Evolutionary conservation across 768 basidiomycete genomes (phyloP).

Genomic region (Kwoniella dejecticola): DNA sequence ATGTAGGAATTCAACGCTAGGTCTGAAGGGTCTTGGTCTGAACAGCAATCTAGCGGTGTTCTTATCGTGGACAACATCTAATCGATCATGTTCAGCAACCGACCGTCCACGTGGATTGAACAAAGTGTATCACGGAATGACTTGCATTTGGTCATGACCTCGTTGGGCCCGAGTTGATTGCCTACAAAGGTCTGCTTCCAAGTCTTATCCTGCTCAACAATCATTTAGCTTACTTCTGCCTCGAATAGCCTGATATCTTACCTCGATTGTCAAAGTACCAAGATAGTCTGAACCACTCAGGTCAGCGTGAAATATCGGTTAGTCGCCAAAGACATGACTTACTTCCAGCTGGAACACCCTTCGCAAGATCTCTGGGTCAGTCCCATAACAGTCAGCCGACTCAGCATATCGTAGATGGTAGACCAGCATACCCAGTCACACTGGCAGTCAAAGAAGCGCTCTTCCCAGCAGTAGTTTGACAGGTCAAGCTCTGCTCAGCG

Average conservation of each 20-base stretch:
- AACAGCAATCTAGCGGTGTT: constrained; percentile 44
- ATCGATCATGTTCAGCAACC: too few species aligned
- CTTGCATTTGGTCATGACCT: constrained; percentile 48
- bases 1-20: constrained; percentile 44
- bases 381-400: not conserved
- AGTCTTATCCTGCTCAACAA: constrained; percentile 38
- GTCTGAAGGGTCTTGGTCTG: constrained; percentile 44
- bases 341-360: constrained; percentile 50
- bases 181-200: constrained; percentile 51
- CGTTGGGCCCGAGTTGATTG: constrained; percentile 48
- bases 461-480: constrained; percentile 43
- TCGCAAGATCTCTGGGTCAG: constrained; percentile 38
- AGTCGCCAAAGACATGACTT: constrained; percentile 11
- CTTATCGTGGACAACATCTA: constrained; percentile 48
- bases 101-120: too few species aligned
- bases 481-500: constrained; percentile 28
- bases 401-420: not conserved
- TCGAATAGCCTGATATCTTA: constrained; percentile 28
- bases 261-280: constrained; percentile 51
- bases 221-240: too few species aligned
- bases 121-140: too few species aligned
- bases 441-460: constrained; percentile 32
- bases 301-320: too few species aligned
- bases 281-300: constrained; percentile 39
- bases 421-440: constrained; percentile 38